phyloP scores from a whole-genome alignment of 2,329 filamentous ascomycete genomes.

The Penicillium hesseltinei region DNA sequence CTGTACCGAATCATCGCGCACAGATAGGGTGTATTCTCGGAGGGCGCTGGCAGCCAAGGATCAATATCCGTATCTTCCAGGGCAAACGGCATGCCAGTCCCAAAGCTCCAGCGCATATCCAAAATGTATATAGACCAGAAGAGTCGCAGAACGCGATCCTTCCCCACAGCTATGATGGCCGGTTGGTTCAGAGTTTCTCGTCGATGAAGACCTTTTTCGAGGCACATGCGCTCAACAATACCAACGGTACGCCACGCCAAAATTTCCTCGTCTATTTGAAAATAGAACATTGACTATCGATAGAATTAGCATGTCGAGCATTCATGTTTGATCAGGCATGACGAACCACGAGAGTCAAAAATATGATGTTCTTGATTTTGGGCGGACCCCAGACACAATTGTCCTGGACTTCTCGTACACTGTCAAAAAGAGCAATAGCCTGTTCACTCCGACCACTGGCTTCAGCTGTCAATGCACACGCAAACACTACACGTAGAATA shows the following conservation, averaged over 20 bases:
- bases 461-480: constrained; percentile 72
- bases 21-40: constrained; percentile 62
- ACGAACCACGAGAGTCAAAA: constrained; percentile 52
- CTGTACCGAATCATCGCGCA: constrained; percentile 85
- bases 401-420: constrained; percentile 69
- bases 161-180: constrained; percentile 66
- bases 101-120: constrained; percentile 86
- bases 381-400: constrained; percentile 58
- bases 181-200: constrained; percentile 66
- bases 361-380: constrained; percentile 58
- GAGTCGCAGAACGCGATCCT: constrained; percentile 65
- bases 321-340: neutral
- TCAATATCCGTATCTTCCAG: constrained; percentile 84
- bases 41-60: constrained; percentile 71
- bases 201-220: constrained; percentile 79
- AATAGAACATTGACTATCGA: constrained; percentile 68
- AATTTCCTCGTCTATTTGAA: constrained; percentile 79
- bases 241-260: constrained; percentile 89
- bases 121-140: constrained; percentile 88
- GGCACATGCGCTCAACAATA: constrained; percentile 72
- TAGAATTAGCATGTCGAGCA: constrained; percentile 2
- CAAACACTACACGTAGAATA: constrained; percentile 77
- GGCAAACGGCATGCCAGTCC: constrained; percentile 79
- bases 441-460: constrained; percentile 73
- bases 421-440: constrained; percentile 71